Base-by-base conservation (phyloP, 108 stramenopile species). In the Pseudonitzschia multiseries region DNA sequence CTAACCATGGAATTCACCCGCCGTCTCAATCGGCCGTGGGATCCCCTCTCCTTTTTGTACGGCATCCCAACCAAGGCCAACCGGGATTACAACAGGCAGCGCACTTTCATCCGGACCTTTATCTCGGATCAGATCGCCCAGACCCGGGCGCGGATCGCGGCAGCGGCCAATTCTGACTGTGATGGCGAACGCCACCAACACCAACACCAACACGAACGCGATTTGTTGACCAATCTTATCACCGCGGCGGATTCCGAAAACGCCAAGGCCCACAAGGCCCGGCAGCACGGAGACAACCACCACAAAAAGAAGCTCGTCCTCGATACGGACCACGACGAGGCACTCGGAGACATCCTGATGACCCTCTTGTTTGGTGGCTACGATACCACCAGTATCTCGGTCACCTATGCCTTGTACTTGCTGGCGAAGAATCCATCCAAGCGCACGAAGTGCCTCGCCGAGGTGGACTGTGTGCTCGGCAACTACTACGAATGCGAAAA, bases 311-410 rank as follows among this genome's bases (percentile, higher is more conserved):
- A 14, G 17, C 13, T 18, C 46, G 18, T 14, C 42, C 42, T 6
- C 2, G 46, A 48, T 18, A 26, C 9, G n/a, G 26, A 10, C 17
- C 29, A 36, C 33, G 57, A 60, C 9, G 41, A 63, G 20, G 59
- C 65, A 0, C 44, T 76, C 13, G 66, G 66, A 26, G 66, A 67
- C 42, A 24, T 67, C 24, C 2, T 67, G 26, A 48, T 67, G 66
- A 76, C 81, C 8, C 65, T 87, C 5, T 63, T 87, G 3, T 74
- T 85, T 64, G 87, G 80, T 20, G 87, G 85, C 51, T 84, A 84
- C 46, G 87, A 86, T 50, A 88, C 87, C 8, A 77, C 85, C 0
- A 60, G 79, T 14, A 70, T 86, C 44, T 73, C 83, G 15, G 24
- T 88, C 18, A 69, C 83, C 18, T 88, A 80, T 60, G 72, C 69